Evolutionary conservation across 176 grass and related monocot species (phyloP).

Genomic region (Oropetium thomaeum): DNA sequence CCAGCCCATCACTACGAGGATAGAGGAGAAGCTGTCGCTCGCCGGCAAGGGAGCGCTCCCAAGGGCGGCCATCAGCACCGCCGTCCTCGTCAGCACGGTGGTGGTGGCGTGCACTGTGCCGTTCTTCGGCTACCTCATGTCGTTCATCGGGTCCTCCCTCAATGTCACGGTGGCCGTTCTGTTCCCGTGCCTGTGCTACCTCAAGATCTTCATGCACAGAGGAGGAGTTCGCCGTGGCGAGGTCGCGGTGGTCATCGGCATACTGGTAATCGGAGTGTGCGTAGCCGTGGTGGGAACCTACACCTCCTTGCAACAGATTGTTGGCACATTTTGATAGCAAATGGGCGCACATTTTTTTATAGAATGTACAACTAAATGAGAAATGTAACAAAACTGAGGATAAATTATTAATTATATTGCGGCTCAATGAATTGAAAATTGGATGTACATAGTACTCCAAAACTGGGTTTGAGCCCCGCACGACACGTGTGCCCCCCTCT

Average conservation of each 20-base stretch:
- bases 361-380: too few species aligned
- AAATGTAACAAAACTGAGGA: too few species aligned
- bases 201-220: constrained; percentile 43
- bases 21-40: constrained; percentile 35
- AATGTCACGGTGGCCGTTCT: constrained; percentile 48
- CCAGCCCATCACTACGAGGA: constrained; percentile 37
- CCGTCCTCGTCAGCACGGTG: constrained; percentile 43
- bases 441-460: too few species aligned
- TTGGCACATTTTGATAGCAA: constrained; percentile 20
- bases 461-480: too few species aligned
- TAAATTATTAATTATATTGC: too few species aligned
- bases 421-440: too few species aligned
- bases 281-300: constrained; percentile 45
- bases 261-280: constrained; percentile 40
- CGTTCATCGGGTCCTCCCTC: constrained; percentile 54
- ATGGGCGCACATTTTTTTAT: background rate
- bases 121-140: constrained; percentile 65
- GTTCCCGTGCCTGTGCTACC: constrained; percentile 60
- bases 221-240: constrained; percentile 20
- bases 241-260: constrained; percentile 27
- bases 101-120: constrained; percentile 47
- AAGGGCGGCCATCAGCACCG: constrained; percentile 44
- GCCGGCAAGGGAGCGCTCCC: background rate
- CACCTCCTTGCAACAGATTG: constrained; percentile 51
- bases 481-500: too few species aligned